Evolutionary conservation across 371 early-diverging fungal genomes (phyloP).

Genomic region (Synchytrium microbalum): DNA sequence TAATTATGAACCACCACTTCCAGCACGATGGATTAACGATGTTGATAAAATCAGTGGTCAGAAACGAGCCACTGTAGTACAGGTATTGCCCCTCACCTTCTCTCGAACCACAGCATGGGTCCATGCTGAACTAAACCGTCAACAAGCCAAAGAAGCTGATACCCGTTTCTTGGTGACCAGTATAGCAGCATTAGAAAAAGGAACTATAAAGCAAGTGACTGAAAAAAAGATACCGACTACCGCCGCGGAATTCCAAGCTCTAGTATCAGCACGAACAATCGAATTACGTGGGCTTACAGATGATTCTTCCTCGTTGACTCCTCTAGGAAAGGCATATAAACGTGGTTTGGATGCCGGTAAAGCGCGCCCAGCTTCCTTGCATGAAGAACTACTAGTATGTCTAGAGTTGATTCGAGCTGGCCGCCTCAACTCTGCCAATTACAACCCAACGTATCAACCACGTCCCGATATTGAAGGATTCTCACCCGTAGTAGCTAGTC

Average conservation of each 20-base stretch:
- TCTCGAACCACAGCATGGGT: not conserved
- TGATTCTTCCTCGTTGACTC: not conserved
- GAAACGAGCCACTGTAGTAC: not conserved
- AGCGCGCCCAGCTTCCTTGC: not conserved
- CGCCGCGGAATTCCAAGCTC: not conserved
- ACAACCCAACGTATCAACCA: slow-evolving; percentile 1
- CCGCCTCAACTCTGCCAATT: not conserved
- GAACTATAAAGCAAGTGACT: not conserved
- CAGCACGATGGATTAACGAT: not conserved
- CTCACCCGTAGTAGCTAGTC: not conserved
- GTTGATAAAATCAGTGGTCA: not conserved
- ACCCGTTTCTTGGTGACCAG: not conserved
- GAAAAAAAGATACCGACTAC: not conserved
- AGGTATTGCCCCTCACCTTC: not conserved
- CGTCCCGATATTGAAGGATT: not conserved
- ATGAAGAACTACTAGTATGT: not conserved
- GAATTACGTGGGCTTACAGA: not conserved
- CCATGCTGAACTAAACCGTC: not conserved
- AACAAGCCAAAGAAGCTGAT: not conserved
- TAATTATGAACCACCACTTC: not conserved
- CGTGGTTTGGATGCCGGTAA: slow-evolving; percentile 1
- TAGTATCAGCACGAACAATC: not conserved
- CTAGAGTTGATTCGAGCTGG: not conserved
- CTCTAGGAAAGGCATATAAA: not conserved
- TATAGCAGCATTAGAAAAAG: not conserved